Evolutionary conservation across 2,329 filamentous ascomycete species (phyloP).

Genomic region (Scedosporium minutisporum): DNA sequence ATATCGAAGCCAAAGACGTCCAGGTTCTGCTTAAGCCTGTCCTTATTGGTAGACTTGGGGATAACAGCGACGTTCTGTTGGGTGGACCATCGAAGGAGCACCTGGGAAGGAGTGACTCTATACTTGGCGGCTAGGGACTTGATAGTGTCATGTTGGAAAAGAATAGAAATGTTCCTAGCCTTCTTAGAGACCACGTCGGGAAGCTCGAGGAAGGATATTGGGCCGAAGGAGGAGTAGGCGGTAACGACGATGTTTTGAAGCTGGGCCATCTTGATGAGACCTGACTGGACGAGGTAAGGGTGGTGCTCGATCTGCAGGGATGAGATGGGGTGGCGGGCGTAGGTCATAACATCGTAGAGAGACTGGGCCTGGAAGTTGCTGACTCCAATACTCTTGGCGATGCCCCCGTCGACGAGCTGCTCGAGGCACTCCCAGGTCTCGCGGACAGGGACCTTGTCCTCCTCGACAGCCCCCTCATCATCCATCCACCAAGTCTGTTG

Average conservation of each 20-base stretch:
- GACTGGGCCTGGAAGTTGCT: conserved; percentile 60
- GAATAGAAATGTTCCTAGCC: conserved; percentile 53
- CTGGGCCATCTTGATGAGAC: conserved; percentile 61
- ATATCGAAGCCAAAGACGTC: conserved; percentile 58
- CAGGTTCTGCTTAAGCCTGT: conserved; percentile 54
- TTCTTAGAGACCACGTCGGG: conserved; percentile 44
- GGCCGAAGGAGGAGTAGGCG: conserved; percentile 77
- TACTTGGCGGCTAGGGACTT: conserved; percentile 59
- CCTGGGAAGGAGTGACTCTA: conserved; percentile 65
- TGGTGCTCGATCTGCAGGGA: conserved; percentile 85
- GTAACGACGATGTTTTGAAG: conserved; percentile 63
- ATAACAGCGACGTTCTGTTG: conserved; percentile 75
- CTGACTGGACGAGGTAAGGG: conserved; percentile 71
- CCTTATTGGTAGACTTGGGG: conserved; percentile 57
- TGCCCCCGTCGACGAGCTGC: conserved; percentile 15
- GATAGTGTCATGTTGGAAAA: conserved; percentile 62
- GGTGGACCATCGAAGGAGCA: conserved; percentile 79
- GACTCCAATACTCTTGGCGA: conserved; percentile 34
- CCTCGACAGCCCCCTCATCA: conserved; percentile 12
- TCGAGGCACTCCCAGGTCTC: conserved; percentile 24
- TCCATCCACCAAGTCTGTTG: conserved; percentile 21
- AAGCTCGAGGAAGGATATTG: conserved; percentile 71
- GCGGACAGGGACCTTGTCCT: conserved; percentile 13
- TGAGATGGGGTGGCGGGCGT: conserved; percentile 63
- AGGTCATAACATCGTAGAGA: conserved; percentile 69